phyloP scores from a whole-genome alignment of 352 stramenopile genomes.

The Globisporangium heterothallicum region DNA sequence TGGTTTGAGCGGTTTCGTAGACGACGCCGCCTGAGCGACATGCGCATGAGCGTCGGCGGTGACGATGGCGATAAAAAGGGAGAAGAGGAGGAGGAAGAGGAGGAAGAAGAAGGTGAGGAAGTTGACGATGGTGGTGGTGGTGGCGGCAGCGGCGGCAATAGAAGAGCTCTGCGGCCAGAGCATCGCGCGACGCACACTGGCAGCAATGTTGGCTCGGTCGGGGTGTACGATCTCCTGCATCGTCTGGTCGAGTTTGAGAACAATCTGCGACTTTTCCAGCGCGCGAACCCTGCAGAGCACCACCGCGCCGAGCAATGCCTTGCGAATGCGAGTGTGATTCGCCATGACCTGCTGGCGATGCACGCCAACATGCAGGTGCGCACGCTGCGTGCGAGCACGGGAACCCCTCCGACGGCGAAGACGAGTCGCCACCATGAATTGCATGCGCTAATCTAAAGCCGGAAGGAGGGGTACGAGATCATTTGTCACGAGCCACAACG shows the following conservation, averaged over 20 bases:
- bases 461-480: too few relatives aligned
- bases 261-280: slow-evolving; percentile 7
- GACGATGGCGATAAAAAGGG: not conserved
- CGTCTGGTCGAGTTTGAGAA: slow-evolving; percentile 8
- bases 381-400: slow-evolving; percentile 8
- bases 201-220: not conserved
- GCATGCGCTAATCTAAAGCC: not conserved
- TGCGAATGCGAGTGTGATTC: slow-evolving; percentile 11
- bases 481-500: not conserved
- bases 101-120: not conserved
- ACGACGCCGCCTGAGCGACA: slow-evolving; percentile 7
- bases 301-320: slow-evolving; percentile 12
- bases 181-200: not conserved
- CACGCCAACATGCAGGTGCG: slow-evolving; percentile 14
- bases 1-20: slow-evolving; percentile 16
- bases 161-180: not conserved
- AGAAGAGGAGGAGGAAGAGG: not conserved
- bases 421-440: not conserved
- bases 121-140: not conserved
- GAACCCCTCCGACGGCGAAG: not conserved
- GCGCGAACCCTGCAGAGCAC: slow-evolving; percentile 3
- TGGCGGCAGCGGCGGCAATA: not conserved
- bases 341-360: slow-evolving; percentile 14
- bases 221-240: slow-evolving; percentile 5
- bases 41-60: slow-evolving; percentile 9